A percentile compares a stretch with the other conserved stretches of the same genome.
Conservation (phyloP, 768 basidiomycete species). For the Mycena polygramma region DNA sequence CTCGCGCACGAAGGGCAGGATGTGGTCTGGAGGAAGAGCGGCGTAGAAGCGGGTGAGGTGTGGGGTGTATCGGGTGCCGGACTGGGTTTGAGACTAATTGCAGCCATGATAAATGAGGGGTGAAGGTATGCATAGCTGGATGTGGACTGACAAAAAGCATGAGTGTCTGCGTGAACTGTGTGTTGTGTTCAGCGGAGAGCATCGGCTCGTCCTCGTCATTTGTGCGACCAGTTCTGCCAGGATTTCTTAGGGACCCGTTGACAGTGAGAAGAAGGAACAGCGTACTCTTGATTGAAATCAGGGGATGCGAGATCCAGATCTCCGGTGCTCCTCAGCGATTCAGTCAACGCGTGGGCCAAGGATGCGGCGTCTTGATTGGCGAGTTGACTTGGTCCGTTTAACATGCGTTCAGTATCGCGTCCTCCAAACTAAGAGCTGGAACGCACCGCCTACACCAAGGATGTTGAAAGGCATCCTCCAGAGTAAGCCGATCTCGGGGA, state of each 20-base stretch:
- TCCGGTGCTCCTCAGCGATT: no score
- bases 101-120: neutral
- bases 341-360: slow-evolving; percentile 79
- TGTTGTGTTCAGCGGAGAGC: slow-evolving; percentile 63
- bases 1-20: slow-evolving; percentile 68
- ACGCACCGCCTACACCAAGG: slow-evolving; percentile 83
- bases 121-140: neutral
- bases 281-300: slow-evolving; percentile 51
- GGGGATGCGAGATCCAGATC: slow-evolving; percentile 83
- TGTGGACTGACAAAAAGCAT: slow-evolving; percentile 81
- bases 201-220: slow-evolving; percentile 74
- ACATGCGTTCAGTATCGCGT: neutral
- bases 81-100: slow-evolving; percentile 83
- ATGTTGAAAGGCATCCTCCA: slow-evolving; percentile 64
- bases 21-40: slow-evolving; percentile 61
- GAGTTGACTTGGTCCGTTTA: slow-evolving; percentile 76
- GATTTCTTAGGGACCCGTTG: neutral
- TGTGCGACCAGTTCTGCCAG: slow-evolving; percentile 39
- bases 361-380: slow-evolving; percentile 61
- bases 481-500: slow-evolving; percentile 73
- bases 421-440: neutral
- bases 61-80: slow-evolving; percentile 78
- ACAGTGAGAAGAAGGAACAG: neutral
- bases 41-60: slow-evolving; percentile 90
- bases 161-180: slow-evolving; percentile 85